Conservation (phyloP, 2,329 filamentous ascomycete genomes). For the Beauveria sp. region DNA sequence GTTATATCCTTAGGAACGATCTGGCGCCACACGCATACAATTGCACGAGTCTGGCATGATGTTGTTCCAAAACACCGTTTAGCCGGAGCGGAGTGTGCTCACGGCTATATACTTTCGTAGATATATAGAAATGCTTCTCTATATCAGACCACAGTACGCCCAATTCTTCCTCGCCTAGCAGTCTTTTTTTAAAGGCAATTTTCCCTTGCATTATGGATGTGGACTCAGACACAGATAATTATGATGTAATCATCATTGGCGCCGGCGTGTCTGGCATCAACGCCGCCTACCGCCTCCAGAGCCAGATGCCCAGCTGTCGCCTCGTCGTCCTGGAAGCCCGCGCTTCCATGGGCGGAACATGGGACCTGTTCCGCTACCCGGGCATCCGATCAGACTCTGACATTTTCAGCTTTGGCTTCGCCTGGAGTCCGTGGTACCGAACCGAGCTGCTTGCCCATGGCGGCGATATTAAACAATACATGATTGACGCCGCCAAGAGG, state of each 20-base stretch:
- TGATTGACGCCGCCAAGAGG: conserved; percentile 36
- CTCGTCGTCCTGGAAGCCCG: conserved; percentile 48
- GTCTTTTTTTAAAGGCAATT: too few relatives aligned
- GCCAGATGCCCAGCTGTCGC: conserved; percentile 45
- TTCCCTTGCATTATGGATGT: too few relatives aligned
- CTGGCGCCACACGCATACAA: neutral
- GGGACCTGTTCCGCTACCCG: conserved; percentile 66
- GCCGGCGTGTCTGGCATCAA: conserved; percentile 55
- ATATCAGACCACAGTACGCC: too few relatives aligned
- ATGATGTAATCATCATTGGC: conserved; percentile 47
- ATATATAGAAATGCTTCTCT: too few relatives aligned
- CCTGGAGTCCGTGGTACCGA: conserved; percentile 60
- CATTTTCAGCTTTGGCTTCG: conserved; percentile 51
- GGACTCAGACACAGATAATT: too few relatives aligned
- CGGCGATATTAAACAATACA: conserved; percentile 39
- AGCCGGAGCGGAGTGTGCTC: neutral
- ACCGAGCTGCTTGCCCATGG: conserved; percentile 43
- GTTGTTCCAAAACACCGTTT: neutral
- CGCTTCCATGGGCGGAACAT: conserved; percentile 59
- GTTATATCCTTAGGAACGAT: neutral
- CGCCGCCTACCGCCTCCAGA: conserved; percentile 57
- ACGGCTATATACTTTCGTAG: too few relatives aligned
- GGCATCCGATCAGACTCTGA: conserved; percentile 57
- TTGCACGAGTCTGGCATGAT: neutral
- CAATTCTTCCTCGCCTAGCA: too few relatives aligned